Evolutionary conservation across 2,329 filamentous ascomycete genomes (phyloP), one percentile per base, ranked within the genome.

Genomic region (Graphium sp.): DNA sequence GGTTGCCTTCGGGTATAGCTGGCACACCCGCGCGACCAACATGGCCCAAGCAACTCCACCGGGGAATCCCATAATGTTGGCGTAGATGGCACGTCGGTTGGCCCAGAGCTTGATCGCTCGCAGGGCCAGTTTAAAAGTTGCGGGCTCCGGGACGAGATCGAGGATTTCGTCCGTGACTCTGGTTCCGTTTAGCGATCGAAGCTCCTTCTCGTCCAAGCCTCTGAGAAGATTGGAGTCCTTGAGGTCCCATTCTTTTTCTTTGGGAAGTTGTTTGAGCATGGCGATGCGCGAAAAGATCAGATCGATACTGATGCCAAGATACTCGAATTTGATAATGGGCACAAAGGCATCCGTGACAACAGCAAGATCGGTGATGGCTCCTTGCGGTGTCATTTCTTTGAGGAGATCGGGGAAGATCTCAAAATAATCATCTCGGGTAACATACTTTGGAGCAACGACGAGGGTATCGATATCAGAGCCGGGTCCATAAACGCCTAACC

Each of bases 21-120:
- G 89, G 50, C 89, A 95, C 23, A 95, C 81, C 37, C 89, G 71
- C 29, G 89, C 89, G 17, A 95, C 85, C 44, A 98, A 67, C 79
- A 98, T 94, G 9, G 87, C 89, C 83, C 87, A 98, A 5, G 89
- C 89, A 22, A 98, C 85, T 53, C 89, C 89, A 41, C 89, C 89
- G 3, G 89, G 89, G 40, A 89, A 98, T 16, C 89, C 89, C 52
- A 93, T 84, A 37, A 95, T 85, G 44, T 94, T 94, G 37, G 83
- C 83, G 47, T 95, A 95, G 26, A 95, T 83, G 15, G 81, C 89
- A 35, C 87, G 79, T 29, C 76, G 73, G 46, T 92, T 82, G 7
- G 89, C 85, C 89, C 89, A 98, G 6, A 98, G 64, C 54, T 98
- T 98, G 57, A 98, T 81, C 10, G 84, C 85, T 28, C 89, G 73